Evolutionary conservation across 2,329 filamentous ascomycete species (phyloP), one percentile per base, ranked within the genome.

Genomic region (Aspergillus sp.): DNA sequence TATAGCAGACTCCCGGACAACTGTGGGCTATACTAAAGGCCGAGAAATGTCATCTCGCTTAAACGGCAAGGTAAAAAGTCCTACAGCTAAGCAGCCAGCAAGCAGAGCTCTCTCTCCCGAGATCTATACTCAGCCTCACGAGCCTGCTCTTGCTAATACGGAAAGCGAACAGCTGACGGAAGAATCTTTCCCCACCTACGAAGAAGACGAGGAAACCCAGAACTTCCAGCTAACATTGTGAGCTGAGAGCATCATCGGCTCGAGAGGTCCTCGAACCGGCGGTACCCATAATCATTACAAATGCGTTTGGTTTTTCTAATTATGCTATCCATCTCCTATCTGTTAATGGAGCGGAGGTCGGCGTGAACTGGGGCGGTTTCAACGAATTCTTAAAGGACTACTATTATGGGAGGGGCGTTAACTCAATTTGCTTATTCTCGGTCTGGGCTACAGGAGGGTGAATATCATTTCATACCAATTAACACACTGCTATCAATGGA

Each of bases 21-120:
- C 92, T 0, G 82, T 96, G 43, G 93, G 93, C 15, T 96, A 96
- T 71, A 90, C 85, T 56, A 91, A 89, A 72, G 92, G 93, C 35
- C 85, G 90, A 35, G 70, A 66, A 17, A 65, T 74, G 48, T 72
- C 71, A 14, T 68, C 68, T 35, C 66, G 65, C 27, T 61, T 73
- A 21, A 63, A 69, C 27, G 69, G 71, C 44, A 68, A 68, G 33
- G 43, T 62, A 31, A 52, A 64, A 6, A 61, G 65, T 19, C 44
- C 63, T 15, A 64, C 69, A 9, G 9, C 27, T 12, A 64, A 68
- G 52, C 58, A 59, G 52, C 54, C 66, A 15, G 61, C 61, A 6
- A 56, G 67, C 11, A 68, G 69, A 41, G 64, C 70, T 9, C 55
- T 80, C 15, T 73, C 76, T 5, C 75, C 77, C 4, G 72, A 73